A percentile compares a stretch with the other conserved stretches of the same genome.
Evolutionary conservation across 257 asterid species (phyloP).

Genomic region (Solanum peruvianum): DNA sequence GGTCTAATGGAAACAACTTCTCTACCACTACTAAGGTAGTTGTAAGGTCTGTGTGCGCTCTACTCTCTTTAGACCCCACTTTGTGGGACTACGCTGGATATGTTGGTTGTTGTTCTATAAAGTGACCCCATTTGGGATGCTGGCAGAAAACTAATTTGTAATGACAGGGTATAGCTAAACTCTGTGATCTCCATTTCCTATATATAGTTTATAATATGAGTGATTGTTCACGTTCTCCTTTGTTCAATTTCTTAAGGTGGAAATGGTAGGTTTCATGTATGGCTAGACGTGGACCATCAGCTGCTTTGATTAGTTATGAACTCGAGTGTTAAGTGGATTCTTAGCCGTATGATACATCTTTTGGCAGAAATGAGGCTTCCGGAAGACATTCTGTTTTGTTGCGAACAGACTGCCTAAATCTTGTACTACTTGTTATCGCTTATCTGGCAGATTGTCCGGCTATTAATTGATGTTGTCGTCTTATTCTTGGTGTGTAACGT

Average conservation of each 20-base stretch:
- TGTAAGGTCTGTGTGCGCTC: background rate
- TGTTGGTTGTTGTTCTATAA: background rate
- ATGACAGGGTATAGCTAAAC: background rate
- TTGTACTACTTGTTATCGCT: background rate
- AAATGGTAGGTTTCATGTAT: background rate
- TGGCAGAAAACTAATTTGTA: background rate
- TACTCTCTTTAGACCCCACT: background rate
- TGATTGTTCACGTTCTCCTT: background rate
- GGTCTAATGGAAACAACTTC: fast-evolving
- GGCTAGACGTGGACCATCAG: background rate
- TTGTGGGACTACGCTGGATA: background rate
- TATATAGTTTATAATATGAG: background rate
- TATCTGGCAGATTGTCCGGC: background rate
- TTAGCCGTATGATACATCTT: background rate
- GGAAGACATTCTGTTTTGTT: background rate
- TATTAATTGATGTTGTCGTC: background rate
- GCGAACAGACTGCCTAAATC: background rate
- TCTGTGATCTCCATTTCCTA: background rate
- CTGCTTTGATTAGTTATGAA: background rate
- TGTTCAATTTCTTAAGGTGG: background rate
- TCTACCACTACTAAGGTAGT: background rate
- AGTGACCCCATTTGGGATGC: background rate
- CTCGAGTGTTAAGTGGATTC: background rate
- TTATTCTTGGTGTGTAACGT: background rate
- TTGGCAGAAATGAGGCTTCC: background rate